Evolutionary conservation across 129 eudicot genomes (phyloP).

Genomic region (Artemisia annua): DNA sequence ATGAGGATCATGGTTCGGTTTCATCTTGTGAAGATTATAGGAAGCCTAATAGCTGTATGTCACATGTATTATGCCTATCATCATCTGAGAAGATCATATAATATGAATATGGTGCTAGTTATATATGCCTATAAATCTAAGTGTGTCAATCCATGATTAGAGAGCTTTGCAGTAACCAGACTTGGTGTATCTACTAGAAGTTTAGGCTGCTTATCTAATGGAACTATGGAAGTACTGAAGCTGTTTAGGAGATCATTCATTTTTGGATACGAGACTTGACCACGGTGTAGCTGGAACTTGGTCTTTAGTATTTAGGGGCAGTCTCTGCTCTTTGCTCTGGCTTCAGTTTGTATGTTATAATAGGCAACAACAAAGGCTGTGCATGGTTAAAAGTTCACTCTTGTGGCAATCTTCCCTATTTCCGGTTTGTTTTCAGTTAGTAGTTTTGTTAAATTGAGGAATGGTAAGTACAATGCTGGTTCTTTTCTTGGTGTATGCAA

Average conservation of each 20-base stretch:
- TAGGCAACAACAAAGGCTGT: slow-evolving; percentile 5
- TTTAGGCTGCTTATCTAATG: too few relatives aligned
- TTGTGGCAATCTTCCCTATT: not conserved
- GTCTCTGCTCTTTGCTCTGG: too few relatives aligned
- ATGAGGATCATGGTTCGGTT: slow-evolving; percentile 1
- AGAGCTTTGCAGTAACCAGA: too few relatives aligned
- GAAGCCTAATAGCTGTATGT: slow-evolving; percentile 13
- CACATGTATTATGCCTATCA: not conserved
- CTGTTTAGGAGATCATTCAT: not conserved
- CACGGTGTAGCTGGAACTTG: too few relatives aligned
- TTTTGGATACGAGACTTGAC: too few relatives aligned
- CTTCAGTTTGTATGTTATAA: not conserved
- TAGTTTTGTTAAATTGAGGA: slow-evolving; percentile 15
- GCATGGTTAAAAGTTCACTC: slow-evolving; percentile 2
- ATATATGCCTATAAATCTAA: too few relatives aligned
- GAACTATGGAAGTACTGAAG: slow-evolving; percentile 1
- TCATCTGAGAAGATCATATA: not conserved
- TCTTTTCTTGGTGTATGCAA: slow-evolving; percentile 6
- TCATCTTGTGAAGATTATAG: slow-evolving; percentile 16
- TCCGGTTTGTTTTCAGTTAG: slow-evolving; percentile 37
- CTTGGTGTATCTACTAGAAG: too few relatives aligned
- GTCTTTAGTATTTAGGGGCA: too few relatives aligned
- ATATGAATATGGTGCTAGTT: not conserved
- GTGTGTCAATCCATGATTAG: too few relatives aligned
- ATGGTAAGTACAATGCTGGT: slow-evolving; percentile 26